A percentile compares a stretch with the other conserved stretches of the same genome.
These are phyloP conservation scores for Adansonia digitata DNA, from an alignment of 345 rosid species.

Conservation along the genomic window DNA sequence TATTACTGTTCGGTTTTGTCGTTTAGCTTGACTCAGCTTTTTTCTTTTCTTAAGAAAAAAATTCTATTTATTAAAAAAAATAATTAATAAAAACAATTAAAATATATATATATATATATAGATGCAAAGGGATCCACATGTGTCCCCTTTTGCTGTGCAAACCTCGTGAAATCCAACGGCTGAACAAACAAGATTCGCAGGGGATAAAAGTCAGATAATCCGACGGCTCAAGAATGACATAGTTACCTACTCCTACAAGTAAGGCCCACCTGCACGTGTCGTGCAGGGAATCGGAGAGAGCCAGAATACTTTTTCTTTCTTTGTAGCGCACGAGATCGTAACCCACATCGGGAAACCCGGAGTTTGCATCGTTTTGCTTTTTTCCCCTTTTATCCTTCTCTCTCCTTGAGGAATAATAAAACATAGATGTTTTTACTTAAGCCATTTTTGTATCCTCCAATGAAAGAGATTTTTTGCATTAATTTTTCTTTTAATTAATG, in stretches of 20 bases:
- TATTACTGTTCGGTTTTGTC: constrained; percentile 18
- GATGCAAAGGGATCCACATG: neutral
- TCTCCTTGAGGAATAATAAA: neutral
- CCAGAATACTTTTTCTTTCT: constrained; percentile 8
- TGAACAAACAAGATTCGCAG: neutral
- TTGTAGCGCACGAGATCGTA: neutral
- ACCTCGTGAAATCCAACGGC: neutral
- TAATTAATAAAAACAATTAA: neutral
- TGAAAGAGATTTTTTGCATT: no score
- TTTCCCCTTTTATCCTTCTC: neutral
- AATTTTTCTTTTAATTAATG: no score
- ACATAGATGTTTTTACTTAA: no score
- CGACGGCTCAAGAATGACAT: neutral
- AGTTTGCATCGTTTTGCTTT: neutral
- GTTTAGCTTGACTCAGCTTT: constrained; percentile 13
- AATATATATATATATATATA: neutral
- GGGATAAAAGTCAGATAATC: constrained; percentile 4
- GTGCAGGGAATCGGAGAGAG: constrained; percentile 1
- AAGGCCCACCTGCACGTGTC: constrained; percentile 23
- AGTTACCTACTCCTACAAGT: neutral
- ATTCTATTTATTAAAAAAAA: neutral
- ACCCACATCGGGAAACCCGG: neutral
- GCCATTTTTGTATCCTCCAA: no score
- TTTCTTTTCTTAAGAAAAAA: neutral
- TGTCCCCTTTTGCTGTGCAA: neutral